Evolutionary conservation across 2,329 filamentous ascomycete genomes (phyloP).

Genomic region (Fusarium tjaetaba): DNA sequence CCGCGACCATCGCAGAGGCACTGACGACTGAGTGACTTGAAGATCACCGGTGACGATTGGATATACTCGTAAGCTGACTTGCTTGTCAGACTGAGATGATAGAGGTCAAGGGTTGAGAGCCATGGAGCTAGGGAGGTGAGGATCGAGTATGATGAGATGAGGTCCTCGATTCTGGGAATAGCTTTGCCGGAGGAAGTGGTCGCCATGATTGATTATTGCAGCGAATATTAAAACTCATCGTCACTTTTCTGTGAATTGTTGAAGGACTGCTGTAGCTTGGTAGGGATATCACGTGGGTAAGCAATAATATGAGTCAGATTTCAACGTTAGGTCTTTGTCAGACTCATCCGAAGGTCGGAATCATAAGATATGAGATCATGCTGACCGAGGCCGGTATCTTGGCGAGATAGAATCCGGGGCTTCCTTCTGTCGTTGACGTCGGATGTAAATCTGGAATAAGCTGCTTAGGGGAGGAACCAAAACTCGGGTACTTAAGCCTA

Average conservation of each 20-base stretch:
- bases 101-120: constrained; percentile 29
- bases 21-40: constrained; percentile 4
- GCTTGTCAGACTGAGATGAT: constrained; percentile 16
- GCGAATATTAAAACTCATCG: too few relatives aligned
- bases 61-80: constrained; percentile 1
- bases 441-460: too few relatives aligned
- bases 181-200: fast-evolving
- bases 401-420: fast-evolving
- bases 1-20: constrained; percentile 32
- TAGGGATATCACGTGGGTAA: constrained; percentile 1
- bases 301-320: not conserved
- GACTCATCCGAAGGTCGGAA: not conserved
- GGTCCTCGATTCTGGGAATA: not conserved
- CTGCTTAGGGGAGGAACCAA: too few relatives aligned
- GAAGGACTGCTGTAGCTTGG: fast-evolving
- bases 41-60: not conserved
- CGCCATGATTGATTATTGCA: not conserved
- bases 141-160: constrained; percentile 28
- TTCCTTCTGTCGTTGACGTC: too few relatives aligned
- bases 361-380: not conserved
- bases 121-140: constrained; percentile 20
- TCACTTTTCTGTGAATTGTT: fast-evolving
- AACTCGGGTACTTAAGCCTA: too few relatives aligned
- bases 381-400: fast-evolving
- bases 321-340: constrained; percentile 1